Percentiles rank a stretch among this genome's conserved stretches.
phyloP scores from a whole-genome alignment of 2,329 filamentous ascomycete species.

The Sarocladium oryzae region DNA sequence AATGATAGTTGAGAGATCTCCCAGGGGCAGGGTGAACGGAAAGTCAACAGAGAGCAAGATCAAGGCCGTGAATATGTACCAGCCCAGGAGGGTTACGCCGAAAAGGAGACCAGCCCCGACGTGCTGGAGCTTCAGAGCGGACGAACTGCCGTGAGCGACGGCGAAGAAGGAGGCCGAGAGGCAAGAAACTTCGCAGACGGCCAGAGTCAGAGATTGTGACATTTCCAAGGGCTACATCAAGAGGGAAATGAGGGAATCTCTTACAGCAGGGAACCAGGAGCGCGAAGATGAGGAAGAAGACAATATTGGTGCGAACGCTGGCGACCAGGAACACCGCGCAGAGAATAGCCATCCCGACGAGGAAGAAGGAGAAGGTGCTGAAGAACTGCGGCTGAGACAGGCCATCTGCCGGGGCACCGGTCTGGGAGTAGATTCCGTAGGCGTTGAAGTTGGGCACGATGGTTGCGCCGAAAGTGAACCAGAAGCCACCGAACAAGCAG shows the following conservation, averaged over 20 bases:
- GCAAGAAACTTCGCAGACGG: slow-evolving; percentile 17
- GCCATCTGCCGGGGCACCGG: slow-evolving; percentile 26
- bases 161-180: slow-evolving; percentile 25
- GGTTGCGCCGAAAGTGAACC: slow-evolving; percentile 42
- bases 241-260: slow-evolving; percentile 9
- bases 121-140: slow-evolving; percentile 19
- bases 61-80: slow-evolving; percentile 44
- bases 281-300: slow-evolving; percentile 57
- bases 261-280: slow-evolving; percentile 36
- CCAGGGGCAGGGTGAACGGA: slow-evolving; percentile 41
- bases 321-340: slow-evolving; percentile 57
- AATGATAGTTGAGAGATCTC: slow-evolving; percentile 41
- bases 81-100: slow-evolving; percentile 28
- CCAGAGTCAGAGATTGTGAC: too few relatives aligned
- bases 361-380: slow-evolving; percentile 49
- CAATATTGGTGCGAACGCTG: slow-evolving; percentile 57
- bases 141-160: slow-evolving; percentile 15
- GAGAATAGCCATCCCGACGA: slow-evolving; percentile 54
- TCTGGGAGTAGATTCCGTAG: slow-evolving; percentile 29
- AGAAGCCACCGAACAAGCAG: slow-evolving; percentile 41
- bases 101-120: slow-evolving; percentile 21
- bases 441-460: slow-evolving; percentile 42
- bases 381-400: slow-evolving; percentile 38
- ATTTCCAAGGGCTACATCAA: too few relatives aligned
- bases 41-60: slow-evolving; percentile 45